Percentiles rank a stretch among this genome's conserved stretches.
Conservation (phyloP, 129 eudicot genomes). For the Centella asiatica region DNA sequence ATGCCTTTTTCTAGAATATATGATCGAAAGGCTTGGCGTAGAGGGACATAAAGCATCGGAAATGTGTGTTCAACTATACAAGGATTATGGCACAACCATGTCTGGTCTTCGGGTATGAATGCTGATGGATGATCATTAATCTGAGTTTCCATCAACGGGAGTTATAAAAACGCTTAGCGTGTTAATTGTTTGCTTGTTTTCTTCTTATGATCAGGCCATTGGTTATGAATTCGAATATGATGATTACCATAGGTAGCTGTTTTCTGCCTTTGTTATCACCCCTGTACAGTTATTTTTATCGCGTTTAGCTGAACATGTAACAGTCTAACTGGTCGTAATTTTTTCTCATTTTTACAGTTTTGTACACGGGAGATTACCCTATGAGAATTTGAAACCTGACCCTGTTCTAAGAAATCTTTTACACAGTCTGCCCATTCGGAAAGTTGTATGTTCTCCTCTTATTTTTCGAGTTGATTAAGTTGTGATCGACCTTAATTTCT, state of each 20-base stretch:
- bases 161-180: too few species aligned
- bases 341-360: constrained; percentile 25
- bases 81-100: constrained; percentile 95
- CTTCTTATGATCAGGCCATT: constrained; percentile 33
- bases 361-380: constrained; percentile 88
- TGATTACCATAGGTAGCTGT: constrained; percentile 67
- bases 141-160: too few species aligned
- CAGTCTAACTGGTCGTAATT: not conserved
- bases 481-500: not conserved
- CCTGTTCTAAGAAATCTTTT: constrained; percentile 60
- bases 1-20: constrained; percentile 45
- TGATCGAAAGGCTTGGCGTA: constrained; percentile 61
- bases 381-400: constrained; percentile 68
- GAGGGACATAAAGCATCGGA: constrained; percentile 59
- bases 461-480: not conserved
- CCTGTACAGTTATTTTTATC: not conserved
- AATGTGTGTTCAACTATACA: constrained; percentile 56
- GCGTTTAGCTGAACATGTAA: not conserved
- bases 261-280: not conserved
- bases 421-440: constrained; percentile 72
- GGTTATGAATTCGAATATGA: constrained; percentile 68
- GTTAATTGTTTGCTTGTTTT: not conserved
- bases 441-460: constrained; percentile 40
- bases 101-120: constrained; percentile 63
- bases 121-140: too few species aligned